Conservation (phyloP, 805 yeast genomes). For the Wickerhamiella sergipiensis region DNA sequence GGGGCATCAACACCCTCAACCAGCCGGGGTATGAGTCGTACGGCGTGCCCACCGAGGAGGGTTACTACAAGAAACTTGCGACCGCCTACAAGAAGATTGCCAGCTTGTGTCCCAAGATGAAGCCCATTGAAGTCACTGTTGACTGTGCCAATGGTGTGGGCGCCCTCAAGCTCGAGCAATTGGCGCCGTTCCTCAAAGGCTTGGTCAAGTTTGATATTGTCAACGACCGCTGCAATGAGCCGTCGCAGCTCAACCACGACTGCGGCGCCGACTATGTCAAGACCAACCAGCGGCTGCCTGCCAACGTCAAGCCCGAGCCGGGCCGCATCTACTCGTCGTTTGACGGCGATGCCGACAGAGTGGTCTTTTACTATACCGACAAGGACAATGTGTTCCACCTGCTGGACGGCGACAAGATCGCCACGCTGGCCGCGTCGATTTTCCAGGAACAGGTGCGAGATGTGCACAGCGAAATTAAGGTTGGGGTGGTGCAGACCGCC, state of each 20-base stretch:
- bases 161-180: slow-evolving; percentile 49
- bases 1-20: slow-evolving; percentile 48
- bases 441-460: slow-evolving; percentile 38
- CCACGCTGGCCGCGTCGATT: slow-evolving; percentile 66
- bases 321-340: slow-evolving; percentile 59
- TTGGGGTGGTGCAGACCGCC: slow-evolving; percentile 93
- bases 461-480: slow-evolving; percentile 28
- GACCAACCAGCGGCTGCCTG: slow-evolving; percentile 70
- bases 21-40: slow-evolving; percentile 27
- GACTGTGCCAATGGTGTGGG: slow-evolving; percentile 99
- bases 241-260: slow-evolving; percentile 49
- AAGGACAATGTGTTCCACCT: slow-evolving; percentile 25
- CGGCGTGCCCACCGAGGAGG: slow-evolving; percentile 50
- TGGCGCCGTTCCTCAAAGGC: slow-evolving; percentile 33
- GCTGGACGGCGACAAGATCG: slow-evolving; percentile 87
- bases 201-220: slow-evolving; percentile 30
- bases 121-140: slow-evolving; percentile 38
- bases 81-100: slow-evolving; percentile 37
- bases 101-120: slow-evolving; percentile 16
- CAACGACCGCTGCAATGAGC: slow-evolving; percentile 41
- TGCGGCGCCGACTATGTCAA: slow-evolving; percentile 97
- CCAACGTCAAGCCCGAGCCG: slow-evolving; percentile 35
- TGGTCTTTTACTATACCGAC: slow-evolving; percentile 47
- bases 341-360: slow-evolving; percentile 96
- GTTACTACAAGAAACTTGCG: slow-evolving; percentile 56